Base-by-base conservation (phyloP, 176 grass and related monocot species). In the Oryza nivara region DNA sequence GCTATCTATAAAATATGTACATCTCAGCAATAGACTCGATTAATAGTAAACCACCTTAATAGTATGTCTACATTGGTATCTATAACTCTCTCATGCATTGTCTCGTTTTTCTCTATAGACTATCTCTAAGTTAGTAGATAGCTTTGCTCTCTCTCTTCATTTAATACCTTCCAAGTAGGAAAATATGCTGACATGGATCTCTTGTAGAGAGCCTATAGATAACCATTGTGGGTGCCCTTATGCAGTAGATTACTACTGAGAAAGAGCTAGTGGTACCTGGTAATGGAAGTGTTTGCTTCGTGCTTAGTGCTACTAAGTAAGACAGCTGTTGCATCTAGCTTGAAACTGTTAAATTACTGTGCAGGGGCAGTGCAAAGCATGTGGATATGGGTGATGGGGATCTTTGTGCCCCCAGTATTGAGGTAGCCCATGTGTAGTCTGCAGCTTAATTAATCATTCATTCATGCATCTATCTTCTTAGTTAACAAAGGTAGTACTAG, bases 341-440 rank as follows among this genome's bases (percentile, higher is more conserved):
- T 84, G 81, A 80, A 48, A 30, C 76, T 49, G 28, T 17, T 9
- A 8, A 10, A 78, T 7, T 11, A 36, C 47, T 4, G 68, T 68
- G 80, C 69, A 19, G 36, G 71, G 49, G 22, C 61, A 38, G 72
- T 45, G 72, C 44, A 7, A 4, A 1, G 67, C 70, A 72, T 85
- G 64, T 80, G 77, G 71, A 74, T 44, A 80, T 28, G 68, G 67
- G 56, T 40, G 56, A 40, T 54, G 15, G n/a, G 47, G 23, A 81
- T 85, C 43, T 66, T 86, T 20, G 65, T 77, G 87, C 65, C 77
- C 68, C 87, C 72, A 52, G n/a, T 76, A n/a, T 80, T 70, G 28
- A 63, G 87, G 87, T 81, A 85, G 75, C 63, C 64, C 77, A 76
- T 65, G 77, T 85, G 72, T 76, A n/a, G 49, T 19, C 75, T 67